phyloP scores from a whole-genome alignment of 2,329 filamentous ascomycete genomes.

The Colletotrichum kahawae region DNA sequence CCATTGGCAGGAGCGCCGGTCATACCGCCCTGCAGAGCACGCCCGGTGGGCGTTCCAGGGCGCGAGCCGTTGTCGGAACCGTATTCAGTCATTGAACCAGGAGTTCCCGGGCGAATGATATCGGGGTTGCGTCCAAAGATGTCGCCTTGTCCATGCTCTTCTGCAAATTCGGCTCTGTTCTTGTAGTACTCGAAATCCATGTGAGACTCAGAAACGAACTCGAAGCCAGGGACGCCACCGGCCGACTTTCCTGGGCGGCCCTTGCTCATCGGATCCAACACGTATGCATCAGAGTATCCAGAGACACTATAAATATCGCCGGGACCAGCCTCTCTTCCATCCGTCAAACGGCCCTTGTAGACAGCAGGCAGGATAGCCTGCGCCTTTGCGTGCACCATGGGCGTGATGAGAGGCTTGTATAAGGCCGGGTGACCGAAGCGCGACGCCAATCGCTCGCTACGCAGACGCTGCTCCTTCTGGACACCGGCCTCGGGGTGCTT shows the following conservation, averaged over 20 bases:
- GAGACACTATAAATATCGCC: constrained; percentile 63
- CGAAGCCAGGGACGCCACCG: constrained; percentile 72
- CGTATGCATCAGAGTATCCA: constrained; percentile 83
- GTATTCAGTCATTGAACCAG: constrained; percentile 53
- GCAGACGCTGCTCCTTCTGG: constrained; percentile 57
- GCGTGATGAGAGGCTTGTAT: constrained; percentile 87
- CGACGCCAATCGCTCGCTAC: constrained; percentile 72
- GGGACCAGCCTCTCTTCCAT: constrained; percentile 65
- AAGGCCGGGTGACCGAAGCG: constrained; percentile 91
- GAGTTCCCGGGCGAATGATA: constrained; percentile 65
- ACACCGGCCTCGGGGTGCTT: constrained; percentile 49
- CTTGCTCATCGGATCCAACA: constrained; percentile 77
- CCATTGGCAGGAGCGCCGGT: constrained; percentile 23
- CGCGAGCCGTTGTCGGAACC: constrained; percentile 48
- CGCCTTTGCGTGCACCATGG: constrained; percentile 93
- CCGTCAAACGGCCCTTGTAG: constrained; percentile 79
- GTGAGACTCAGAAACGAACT: constrained; percentile 84
- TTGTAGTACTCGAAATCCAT: constrained; percentile 95
- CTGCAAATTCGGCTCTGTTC: constrained; percentile 84
- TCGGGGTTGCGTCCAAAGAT: constrained; percentile 67
- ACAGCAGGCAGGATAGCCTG: constrained; percentile 86
- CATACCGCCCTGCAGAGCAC: constrained; percentile 37
- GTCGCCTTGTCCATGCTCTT: constrained; percentile 82
- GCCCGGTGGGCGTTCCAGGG: constrained; percentile 53
- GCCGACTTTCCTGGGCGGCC: constrained; percentile 53